Evolutionary conservation across 2,329 filamentous ascomycete genomes (phyloP).

Genomic region (Beauveria pseudobassiana): DNA sequence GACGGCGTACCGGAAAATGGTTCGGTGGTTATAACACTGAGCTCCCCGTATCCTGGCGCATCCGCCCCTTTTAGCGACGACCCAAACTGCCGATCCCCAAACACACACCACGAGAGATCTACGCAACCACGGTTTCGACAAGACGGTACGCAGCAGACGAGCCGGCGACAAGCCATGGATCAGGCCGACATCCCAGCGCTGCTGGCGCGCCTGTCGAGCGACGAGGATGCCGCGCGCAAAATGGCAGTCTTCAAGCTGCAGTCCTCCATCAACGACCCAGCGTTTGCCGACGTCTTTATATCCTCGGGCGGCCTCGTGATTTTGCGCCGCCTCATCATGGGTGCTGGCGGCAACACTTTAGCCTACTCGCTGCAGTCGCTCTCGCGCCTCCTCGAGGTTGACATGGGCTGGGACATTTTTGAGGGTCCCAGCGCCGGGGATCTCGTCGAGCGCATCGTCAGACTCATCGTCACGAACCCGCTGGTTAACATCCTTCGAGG

Average conservation of each 20-base stretch:
- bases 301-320: slow-evolving; percentile 77
- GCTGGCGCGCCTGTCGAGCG: slow-evolving; percentile 55
- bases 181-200: slow-evolving; percentile 60
- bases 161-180: slow-evolving; percentile 41
- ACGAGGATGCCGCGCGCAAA: slow-evolving; percentile 87
- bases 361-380: slow-evolving; percentile 91
- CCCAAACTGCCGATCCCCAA: neutral
- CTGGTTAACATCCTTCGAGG: slow-evolving; percentile 95
- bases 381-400: slow-evolving; percentile 80
- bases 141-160: neutral
- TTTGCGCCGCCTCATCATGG: slow-evolving; percentile 75
- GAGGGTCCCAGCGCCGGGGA: slow-evolving; percentile 56
- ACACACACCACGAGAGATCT: neutral
- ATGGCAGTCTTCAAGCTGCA: slow-evolving; percentile 99
- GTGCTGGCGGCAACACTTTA: slow-evolving; percentile 83
- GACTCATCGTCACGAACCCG: slow-evolving; percentile 89
- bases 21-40: neutral
- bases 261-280: slow-evolving; percentile 87
- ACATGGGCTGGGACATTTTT: slow-evolving; percentile 95
- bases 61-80: neutral
- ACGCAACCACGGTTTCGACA: neutral
- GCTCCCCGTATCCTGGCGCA: slow-evolving; percentile 2
- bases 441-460: slow-evolving; percentile 70
- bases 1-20: neutral
- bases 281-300: slow-evolving; percentile 95